phyloP scores from a whole-genome alignment of 2,329 filamentous ascomycete genomes.

The Parastagonospora nodorum region DNA sequence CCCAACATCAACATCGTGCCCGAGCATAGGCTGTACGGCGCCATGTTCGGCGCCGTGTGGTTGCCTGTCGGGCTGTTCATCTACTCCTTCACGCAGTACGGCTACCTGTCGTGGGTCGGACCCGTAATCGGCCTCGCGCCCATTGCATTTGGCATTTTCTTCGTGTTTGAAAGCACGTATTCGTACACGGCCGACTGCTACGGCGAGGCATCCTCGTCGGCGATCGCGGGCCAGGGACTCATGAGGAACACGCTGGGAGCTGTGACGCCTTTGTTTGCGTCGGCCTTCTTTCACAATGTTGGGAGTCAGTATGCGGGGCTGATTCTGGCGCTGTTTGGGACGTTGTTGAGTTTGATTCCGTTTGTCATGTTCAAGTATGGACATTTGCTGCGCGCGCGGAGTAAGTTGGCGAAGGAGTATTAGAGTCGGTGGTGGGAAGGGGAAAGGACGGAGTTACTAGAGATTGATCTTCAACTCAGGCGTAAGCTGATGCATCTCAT shows the following conservation, averaged over 20 bases:
- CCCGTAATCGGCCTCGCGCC: slow-evolving; percentile 56
- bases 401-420: slow-evolving; percentile 46
- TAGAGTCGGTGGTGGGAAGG: background rate
- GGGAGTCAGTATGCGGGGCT: slow-evolving; percentile 59
- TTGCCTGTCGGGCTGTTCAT: slow-evolving; percentile 47
- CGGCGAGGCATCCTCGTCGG: slow-evolving; percentile 51
- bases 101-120: slow-evolving; percentile 55
- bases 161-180: slow-evolving; percentile 55
- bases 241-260: slow-evolving; percentile 60
- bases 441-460: too few relatives aligned
- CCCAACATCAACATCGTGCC: slow-evolving; percentile 44
- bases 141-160: slow-evolving; percentile 60
- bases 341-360: slow-evolving; percentile 49
- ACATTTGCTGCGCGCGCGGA: slow-evolving; percentile 45
- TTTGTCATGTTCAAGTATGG: slow-evolving; percentile 54
- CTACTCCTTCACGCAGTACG: slow-evolving; percentile 61
- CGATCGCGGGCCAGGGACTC: slow-evolving; percentile 58
- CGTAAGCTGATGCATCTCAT: too few relatives aligned
- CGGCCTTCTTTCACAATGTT: slow-evolving; percentile 59
- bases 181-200: slow-evolving; percentile 60
- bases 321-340: slow-evolving; percentile 54
- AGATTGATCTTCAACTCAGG: too few relatives aligned
- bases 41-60: slow-evolving; percentile 39
- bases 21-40: slow-evolving; percentile 40
- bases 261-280: slow-evolving; percentile 58